Evolutionary conservation across 148 eudicot genomes (phyloP).

Genomic region (Euryodendron excelsum): DNA sequence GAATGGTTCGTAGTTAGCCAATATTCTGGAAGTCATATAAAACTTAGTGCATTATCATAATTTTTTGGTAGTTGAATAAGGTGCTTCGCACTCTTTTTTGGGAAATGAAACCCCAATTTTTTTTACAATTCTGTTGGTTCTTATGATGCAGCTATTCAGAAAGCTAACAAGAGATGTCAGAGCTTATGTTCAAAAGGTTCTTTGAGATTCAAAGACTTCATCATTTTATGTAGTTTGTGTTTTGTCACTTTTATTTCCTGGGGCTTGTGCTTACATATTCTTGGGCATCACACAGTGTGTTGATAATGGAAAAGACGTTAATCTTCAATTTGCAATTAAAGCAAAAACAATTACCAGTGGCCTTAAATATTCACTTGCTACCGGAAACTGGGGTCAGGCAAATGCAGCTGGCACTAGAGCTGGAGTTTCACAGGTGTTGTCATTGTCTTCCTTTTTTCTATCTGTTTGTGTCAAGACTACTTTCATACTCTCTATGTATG

Average conservation of each 20-base stretch:
- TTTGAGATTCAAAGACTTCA: background rate
- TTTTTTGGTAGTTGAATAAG: no score
- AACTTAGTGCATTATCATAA: no score
- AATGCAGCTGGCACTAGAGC: constrained; percentile 99
- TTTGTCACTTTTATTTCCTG: background rate
- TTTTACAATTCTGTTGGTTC: no score
- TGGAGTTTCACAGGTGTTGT: constrained; percentile 83
- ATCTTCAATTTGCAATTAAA: constrained; percentile 93
- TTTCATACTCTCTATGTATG: no score
- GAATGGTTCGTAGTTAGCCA: constrained; percentile 45
- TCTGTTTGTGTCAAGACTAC: background rate
- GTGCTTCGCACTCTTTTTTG: no score
- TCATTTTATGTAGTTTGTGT: background rate
- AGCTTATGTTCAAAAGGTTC: constrained; percentile 86
- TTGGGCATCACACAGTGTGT: constrained; percentile 48
- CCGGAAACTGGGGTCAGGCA: constrained; percentile 99
- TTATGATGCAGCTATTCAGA: constrained; percentile 60
- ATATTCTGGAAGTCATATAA: background rate
- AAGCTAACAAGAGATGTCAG: constrained; percentile 97
- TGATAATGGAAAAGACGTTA: constrained; percentile 90
- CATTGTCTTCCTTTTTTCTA: background rate
- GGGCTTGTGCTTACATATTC: background rate
- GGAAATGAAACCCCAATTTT: no score
- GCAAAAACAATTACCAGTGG: constrained; percentile 99
- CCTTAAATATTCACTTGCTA: constrained; percentile 91